Conservation (phyloP, 331 rosid species). For the Malus hybrid region DNA sequence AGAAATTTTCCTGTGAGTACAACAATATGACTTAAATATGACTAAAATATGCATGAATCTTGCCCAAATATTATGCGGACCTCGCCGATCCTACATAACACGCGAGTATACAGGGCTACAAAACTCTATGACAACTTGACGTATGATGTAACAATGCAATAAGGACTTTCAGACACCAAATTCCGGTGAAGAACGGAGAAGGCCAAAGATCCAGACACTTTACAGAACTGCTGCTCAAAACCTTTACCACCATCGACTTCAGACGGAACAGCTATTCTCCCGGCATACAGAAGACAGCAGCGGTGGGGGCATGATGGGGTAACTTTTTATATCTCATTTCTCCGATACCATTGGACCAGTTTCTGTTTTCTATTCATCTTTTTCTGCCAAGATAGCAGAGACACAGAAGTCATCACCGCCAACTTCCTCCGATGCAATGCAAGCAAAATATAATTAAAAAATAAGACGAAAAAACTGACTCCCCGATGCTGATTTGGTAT, state of each 20-base stretch:
- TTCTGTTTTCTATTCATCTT: conserved; percentile 21
- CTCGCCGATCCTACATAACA: conserved; percentile 16
- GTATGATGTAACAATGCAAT: conserved; percentile 19
- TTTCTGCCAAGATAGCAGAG: conserved; percentile 74
- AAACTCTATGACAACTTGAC: conserved; percentile 18
- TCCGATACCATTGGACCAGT: conserved; percentile 16
- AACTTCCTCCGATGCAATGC: conserved; percentile 52
- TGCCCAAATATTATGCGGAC: conserved; percentile 15
- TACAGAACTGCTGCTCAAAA: conserved; percentile 23
- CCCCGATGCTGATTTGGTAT: conserved; percentile 37
- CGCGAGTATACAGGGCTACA: conserved; percentile 23
- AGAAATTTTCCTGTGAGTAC: conserved; percentile 9
- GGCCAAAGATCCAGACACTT: conserved; percentile 25
- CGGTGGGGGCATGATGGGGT: conserved; percentile 19
- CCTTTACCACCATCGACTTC: conserved; percentile 10
- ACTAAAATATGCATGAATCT: conserved; percentile 19
- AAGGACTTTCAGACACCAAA: conserved; percentile 22
- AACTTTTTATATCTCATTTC: conserved; percentile 8
- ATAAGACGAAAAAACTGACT: conserved; percentile 26
- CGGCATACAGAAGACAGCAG: conserved; percentile 21
- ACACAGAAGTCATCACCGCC: conserved; percentile 40
- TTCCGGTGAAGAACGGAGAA: conserved; percentile 19
- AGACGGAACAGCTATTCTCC: conserved; percentile 8
- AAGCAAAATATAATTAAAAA: conserved; percentile 25
- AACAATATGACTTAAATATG: conserved; percentile 10